Evolutionary conservation across 257 asterid species (phyloP), one percentile per base, ranked within the genome.

Genomic region (Henckelia pumila): DNA sequence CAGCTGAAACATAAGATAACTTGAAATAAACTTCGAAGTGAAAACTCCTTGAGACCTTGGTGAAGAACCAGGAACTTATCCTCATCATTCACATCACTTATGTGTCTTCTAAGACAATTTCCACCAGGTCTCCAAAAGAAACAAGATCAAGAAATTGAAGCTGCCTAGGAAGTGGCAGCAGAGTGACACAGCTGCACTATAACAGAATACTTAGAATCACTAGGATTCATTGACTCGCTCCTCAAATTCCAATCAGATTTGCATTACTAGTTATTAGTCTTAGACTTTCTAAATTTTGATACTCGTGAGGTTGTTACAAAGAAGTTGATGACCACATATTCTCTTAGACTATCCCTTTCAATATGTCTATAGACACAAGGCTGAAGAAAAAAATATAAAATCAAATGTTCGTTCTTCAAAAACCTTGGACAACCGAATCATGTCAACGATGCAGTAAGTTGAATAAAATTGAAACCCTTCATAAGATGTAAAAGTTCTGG

Each of bases 21-120:
- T n/a, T n/a, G n/a, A n/a, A n/a, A n/a, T n/a, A n/a, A n/a, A n/a
- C n/a, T n/a, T n/a, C n/a, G n/a, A n/a, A n/a, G n/a, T n/a, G n/a
- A n/a, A n/a, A n/a, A n/a, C n/a, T n/a, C n/a, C n/a, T 80, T 72
- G 53, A 44, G 19, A 44, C 19, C 7, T 40, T 16, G 53, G 6
- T 1, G 20, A 44, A 16, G 53, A 16, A 44, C 19, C 20, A 44
- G 19, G 50, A 44, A 44, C 53, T 44, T 4, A 44, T 14, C 20
- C 20, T 16, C 53, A 44, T 16, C 53, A 44, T 44, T 44, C 53
- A 44, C 53, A 44, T 44, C 2, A 44, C 20, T 44, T 44, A 16
- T 14, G 20, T 14, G 53, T 16, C 20, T 14, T 44, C 19, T 4
- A 14, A 11, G 20, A 14, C 20, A 14, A 4, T 13, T 44, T 44